These are phyloP conservation scores for Botrytis tulipae DNA, from an alignment of 2,329 filamentous ascomycete genomes.

Conservation along the genomic window DNA sequence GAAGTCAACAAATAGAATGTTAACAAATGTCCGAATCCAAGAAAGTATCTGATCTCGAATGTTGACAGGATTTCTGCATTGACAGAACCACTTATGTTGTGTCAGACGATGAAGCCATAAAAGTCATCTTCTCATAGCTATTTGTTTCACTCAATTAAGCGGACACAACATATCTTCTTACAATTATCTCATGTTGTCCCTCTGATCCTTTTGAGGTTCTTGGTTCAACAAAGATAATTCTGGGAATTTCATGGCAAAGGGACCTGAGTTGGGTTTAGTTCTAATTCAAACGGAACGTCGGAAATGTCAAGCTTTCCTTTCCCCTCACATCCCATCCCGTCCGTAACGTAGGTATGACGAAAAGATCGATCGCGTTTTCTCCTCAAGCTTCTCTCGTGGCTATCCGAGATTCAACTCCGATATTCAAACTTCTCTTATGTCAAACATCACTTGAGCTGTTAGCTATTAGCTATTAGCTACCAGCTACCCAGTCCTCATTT, in stretches of 20 bases:
- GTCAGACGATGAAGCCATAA: background rate
- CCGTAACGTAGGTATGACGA: background rate
- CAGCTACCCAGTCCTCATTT: background rate
- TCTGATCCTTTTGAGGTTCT: background rate
- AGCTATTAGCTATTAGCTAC: background rate
- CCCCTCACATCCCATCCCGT: background rate
- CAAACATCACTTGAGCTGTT: background rate
- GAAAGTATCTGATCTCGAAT: background rate
- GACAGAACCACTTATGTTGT: conserved; percentile 1
- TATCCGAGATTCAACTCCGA: background rate
- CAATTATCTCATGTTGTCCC: background rate
- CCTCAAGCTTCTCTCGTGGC: conserved; percentile 7
- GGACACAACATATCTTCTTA: conserved; percentile 8
- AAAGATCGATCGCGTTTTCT: conserved; percentile 15
- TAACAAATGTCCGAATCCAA: background rate
- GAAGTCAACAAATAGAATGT: background rate
- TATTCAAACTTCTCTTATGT: background rate
- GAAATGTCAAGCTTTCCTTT: conserved; percentile 5
- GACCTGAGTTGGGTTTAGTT: conserved; percentile 9
- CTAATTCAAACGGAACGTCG: background rate
- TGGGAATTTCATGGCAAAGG: background rate
- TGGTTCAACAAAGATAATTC: background rate
- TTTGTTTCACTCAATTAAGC: background rate
- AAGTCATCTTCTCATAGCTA: background rate
- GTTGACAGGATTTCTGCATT: background rate